These are phyloP conservation scores for Apiospora malaysiana DNA, from an alignment of 2,329 filamentous ascomycete genomes.

Conservation along the genomic window DNA sequence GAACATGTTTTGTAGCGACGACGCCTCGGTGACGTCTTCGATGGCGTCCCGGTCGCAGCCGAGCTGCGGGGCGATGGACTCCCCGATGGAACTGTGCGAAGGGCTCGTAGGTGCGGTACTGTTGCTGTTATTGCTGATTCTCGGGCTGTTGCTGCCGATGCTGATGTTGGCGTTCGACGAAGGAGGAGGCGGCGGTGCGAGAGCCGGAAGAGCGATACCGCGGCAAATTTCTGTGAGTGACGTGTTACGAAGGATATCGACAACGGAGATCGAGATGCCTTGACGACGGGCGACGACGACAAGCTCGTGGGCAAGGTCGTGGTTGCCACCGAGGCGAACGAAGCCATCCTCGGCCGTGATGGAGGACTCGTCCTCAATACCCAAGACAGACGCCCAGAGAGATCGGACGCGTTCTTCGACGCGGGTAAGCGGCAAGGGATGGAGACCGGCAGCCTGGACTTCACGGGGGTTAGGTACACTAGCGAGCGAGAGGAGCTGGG, in stretches of 20 bases:
- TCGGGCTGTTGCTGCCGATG: not conserved
- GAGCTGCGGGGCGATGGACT: constrained; percentile 49
- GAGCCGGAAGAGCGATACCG: constrained; percentile 30
- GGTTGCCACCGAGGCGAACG: constrained; percentile 53
- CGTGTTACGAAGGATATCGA: constrained; percentile 48
- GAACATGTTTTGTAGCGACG: constrained; percentile 52
- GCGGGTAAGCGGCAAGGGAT: constrained; percentile 54
- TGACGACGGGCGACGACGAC: constrained; percentile 51
- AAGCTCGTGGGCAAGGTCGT: constrained; percentile 50
- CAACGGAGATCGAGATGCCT: constrained; percentile 48
- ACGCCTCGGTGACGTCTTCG: constrained; percentile 55
- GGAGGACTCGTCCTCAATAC: constrained; percentile 40
- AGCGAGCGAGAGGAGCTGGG: constrained; percentile 50
- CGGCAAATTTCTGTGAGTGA: constrained; percentile 54
- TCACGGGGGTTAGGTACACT: constrained; percentile 45
- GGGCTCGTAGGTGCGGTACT: constrained; percentile 20
- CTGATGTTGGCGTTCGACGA: not conserved
- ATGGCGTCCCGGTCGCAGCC: constrained; percentile 49
- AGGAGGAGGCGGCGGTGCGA: not conserved
- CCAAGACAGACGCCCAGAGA: constrained; percentile 54
- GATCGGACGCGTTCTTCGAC: constrained; percentile 53
- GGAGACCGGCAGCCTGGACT: constrained; percentile 44
- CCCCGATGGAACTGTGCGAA: constrained; percentile 43
- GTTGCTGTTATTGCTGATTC: constrained; percentile 1
- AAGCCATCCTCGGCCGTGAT: constrained; percentile 53